These are phyloP conservation scores for Aegilops umbellulata DNA, from an alignment of 176 grass and related monocot genomes.

Conservation along the genomic window DNA sequence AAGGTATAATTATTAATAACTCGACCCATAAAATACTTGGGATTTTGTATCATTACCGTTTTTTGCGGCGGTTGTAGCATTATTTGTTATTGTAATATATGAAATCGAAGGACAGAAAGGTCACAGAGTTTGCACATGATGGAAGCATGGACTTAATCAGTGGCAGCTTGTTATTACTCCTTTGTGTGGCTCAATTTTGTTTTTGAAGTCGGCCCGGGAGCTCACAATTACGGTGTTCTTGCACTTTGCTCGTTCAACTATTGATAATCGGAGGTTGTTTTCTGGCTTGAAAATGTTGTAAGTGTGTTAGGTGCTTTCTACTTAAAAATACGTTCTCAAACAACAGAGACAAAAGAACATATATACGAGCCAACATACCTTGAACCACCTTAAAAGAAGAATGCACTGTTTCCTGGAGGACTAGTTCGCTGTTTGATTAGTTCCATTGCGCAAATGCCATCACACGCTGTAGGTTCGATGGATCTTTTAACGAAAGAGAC, in stretches of 20 bases:
- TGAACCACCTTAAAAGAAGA: constrained; percentile 2
- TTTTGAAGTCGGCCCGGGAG: not conserved
- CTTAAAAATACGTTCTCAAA: not conserved
- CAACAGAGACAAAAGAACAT: not conserved
- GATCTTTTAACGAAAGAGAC: constrained; percentile 10
- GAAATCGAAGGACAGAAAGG: not conserved
- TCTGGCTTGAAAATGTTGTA: not conserved
- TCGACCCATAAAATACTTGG: no score
- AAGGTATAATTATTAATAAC: no score
- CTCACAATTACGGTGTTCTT: not conserved
- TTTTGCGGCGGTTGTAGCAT: no score
- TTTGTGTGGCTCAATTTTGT: not conserved
- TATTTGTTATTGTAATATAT: not conserved
- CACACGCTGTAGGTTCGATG: not conserved
- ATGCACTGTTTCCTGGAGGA: not conserved
- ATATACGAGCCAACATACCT: not conserved
- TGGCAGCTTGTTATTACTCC: not conserved
- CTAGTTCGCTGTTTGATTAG: not conserved
- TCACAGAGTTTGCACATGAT: not conserved
- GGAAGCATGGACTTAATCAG: not conserved
- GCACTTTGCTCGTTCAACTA: not conserved
- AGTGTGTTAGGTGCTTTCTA: not conserved
- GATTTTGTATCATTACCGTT: no score
- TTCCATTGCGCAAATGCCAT: constrained; percentile 23
- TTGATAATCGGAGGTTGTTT: not conserved